Conservation (phyloP, 805 yeast species). For the Lachancea sp. region DNA sequence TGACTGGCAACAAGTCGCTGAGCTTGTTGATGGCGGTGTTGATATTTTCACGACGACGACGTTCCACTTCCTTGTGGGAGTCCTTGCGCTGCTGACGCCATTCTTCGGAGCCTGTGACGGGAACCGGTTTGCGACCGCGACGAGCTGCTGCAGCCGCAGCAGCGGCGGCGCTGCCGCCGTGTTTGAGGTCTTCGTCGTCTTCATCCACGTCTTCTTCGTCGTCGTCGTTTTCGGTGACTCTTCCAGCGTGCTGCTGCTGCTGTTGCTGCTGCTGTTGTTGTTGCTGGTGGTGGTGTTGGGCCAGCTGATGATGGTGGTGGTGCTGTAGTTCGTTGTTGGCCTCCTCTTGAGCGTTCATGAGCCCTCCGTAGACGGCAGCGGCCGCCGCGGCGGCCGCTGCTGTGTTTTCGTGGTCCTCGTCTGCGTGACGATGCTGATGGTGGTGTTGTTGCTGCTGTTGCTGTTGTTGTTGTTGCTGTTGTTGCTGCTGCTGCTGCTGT, state of each 20-base stretch:
- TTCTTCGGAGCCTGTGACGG: constrained; percentile 26
- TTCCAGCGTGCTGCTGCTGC: constrained; percentile 1
- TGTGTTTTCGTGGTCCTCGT: constrained; percentile 11
- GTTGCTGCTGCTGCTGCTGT: constrained; percentile 1
- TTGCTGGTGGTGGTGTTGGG: constrained; percentile 3
- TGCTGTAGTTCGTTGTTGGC: constrained; percentile 8
- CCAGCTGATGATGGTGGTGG: constrained; percentile 3
- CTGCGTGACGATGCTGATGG: constrained; percentile 8
- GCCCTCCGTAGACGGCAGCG: constrained; percentile 23
- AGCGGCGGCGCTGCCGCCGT: constrained; percentile 9
- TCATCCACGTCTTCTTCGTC: constrained; percentile 8
- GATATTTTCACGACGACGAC: constrained; percentile 84
- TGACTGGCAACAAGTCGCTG: constrained; percentile 70
- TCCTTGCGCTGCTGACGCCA: constrained; percentile 57
- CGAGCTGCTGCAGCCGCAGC: constrained; percentile 9
- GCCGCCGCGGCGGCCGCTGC: constrained; percentile 26
- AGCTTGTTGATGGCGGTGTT: constrained; percentile 80
- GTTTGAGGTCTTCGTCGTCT: constrained; percentile 11
- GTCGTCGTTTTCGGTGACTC: constrained; percentile 1
- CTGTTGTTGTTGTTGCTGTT: not conserved
- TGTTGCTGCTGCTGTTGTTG: too few species aligned
- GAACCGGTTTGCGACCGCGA: constrained; percentile 28
- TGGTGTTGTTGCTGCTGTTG: constrained; percentile 1
- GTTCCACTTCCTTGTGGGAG: constrained; percentile 93
- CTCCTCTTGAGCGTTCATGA: constrained; percentile 21